Conservation (phyloP, 176 grass and related monocot species). For the Triticum timopheevii region DNA sequence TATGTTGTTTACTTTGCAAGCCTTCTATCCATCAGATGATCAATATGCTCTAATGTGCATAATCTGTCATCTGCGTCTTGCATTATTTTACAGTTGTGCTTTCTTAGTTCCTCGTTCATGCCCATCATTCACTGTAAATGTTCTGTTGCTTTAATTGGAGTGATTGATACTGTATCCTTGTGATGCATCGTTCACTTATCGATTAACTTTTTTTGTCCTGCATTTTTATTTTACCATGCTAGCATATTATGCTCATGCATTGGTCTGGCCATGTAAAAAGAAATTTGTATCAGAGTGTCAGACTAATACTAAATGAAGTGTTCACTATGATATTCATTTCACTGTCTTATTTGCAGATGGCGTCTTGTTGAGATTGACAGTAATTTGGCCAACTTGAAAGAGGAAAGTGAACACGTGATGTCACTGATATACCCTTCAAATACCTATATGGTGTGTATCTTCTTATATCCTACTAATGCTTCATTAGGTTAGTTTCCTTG, state of each 20-base stretch:
- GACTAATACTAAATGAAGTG: not conserved
- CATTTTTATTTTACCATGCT: not conserved
- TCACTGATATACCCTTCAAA: constrained; percentile 90
- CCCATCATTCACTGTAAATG: not conserved
- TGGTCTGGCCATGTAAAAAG: not conserved
- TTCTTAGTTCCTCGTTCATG: not conserved
- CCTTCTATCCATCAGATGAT: not conserved
- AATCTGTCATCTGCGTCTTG: not conserved
- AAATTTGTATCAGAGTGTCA: not conserved
- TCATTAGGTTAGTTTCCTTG: not conserved
- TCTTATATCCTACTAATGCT: not conserved
- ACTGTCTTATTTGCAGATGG: constrained; percentile 58
- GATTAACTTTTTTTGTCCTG: not conserved
- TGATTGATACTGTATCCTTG: not conserved
- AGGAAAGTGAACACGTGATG: constrained; percentile 76
- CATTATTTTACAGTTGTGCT: not conserved
- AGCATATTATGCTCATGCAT: not conserved
- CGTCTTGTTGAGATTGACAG: constrained; percentile 87
- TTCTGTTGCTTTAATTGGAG: not conserved
- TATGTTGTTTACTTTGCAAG: constrained; percentile 10
- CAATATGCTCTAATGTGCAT: constrained; percentile 7
- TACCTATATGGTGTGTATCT: constrained; percentile 81
- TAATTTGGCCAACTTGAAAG: constrained; percentile 61
- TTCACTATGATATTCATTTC: not conserved
- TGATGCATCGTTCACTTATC: not conserved